Base-by-base conservation (phyloP, 352 stramenopile genomes). In the Hyaloperonospora arabidopsidis region DNA sequence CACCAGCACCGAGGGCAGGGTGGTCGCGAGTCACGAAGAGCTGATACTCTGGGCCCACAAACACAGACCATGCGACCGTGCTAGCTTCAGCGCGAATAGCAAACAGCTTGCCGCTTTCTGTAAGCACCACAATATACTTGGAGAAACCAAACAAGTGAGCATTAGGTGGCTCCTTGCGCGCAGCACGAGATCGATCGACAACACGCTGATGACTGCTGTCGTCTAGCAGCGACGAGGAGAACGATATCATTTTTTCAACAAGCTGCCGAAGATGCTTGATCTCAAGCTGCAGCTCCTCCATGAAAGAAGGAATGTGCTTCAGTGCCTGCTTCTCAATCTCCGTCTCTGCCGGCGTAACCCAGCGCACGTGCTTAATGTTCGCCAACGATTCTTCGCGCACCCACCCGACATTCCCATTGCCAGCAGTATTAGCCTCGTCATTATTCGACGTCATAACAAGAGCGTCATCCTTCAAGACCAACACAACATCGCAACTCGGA, bases 81-180 rank as follows among this genome's bases (percentile, higher is more conserved):
- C 75, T 87, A 19, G 79, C 79, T 44, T 90, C 78, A 13, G 80
- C 77, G n/a, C 77, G 78, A 25, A 93, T 79, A 17, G 78, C 80
- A 63, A 86, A 91, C 25, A 93, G 61, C 58, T 89, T 89, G 36
- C 83, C 83, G 17, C 78, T 91, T 17, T 85, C 68, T 12, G 80
- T 93, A 15, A 87, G 58, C 19, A 75, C 62, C 39, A 93, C 62
- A 23, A 89, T 81, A 49, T 84, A 84, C 76, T 93, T 93, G 25
- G 83, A 88, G 51, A 91, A 90, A 3, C 80, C 80, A 43, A 93
- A 90, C 34, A 89, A 73, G 41, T 89, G 82, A 7, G 82, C 72
- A 46, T 89, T 89, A 2, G 50, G 62, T 11, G 75, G 75, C 44
- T 85, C 74, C 54, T 77, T 74, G 36, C 75, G 77, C 11, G 72